Conservation (phyloP, 2,329 filamentous ascomycete species). For the Pseudogymnoascus sp. region DNA sequence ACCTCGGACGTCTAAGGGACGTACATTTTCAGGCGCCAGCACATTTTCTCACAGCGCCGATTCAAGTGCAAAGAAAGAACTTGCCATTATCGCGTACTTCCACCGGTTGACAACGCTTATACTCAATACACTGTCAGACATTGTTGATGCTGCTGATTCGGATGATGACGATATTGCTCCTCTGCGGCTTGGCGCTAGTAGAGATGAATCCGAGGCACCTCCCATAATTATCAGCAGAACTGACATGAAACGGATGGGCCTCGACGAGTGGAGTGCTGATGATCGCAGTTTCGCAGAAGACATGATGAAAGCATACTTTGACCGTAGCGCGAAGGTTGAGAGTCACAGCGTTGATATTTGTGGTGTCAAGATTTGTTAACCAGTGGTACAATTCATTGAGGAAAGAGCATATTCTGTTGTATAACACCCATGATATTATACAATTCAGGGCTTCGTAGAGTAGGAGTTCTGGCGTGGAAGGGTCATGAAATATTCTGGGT, state of each 20-base stretch:
- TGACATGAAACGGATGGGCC: conserved; percentile 62
- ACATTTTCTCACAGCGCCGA: conserved; percentile 11
- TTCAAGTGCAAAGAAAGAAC: conserved; percentile 41
- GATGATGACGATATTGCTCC: conserved; percentile 28
- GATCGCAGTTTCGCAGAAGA: conserved; percentile 64
- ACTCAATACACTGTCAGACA: conserved; percentile 53
- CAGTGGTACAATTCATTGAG: background rate
- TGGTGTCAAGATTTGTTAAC: conserved; percentile 60
- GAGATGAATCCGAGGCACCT: conserved; percentile 24
- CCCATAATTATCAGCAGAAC: conserved; percentile 52
- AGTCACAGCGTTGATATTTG: conserved; percentile 68
- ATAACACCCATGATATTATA: background rate
- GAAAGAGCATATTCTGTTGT: background rate
- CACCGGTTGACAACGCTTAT: conserved; percentile 65
- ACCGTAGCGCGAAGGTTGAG: conserved; percentile 53
- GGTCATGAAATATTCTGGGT: background rate
- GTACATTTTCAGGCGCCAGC: conserved; percentile 35
- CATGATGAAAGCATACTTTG: conserved; percentile 59
- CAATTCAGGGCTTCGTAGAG: background rate
- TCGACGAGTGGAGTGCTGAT: conserved; percentile 67
- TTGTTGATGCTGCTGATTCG: conserved; percentile 43
- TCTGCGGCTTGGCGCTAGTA: conserved; percentile 38
- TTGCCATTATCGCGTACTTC: conserved; percentile 73
- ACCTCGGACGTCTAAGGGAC: conserved; percentile 15
- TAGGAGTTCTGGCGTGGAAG: background rate